Conservation (phyloP, 192 early-diverging fungal genomes). For the Globomyces pollinis-pini region DNA sequence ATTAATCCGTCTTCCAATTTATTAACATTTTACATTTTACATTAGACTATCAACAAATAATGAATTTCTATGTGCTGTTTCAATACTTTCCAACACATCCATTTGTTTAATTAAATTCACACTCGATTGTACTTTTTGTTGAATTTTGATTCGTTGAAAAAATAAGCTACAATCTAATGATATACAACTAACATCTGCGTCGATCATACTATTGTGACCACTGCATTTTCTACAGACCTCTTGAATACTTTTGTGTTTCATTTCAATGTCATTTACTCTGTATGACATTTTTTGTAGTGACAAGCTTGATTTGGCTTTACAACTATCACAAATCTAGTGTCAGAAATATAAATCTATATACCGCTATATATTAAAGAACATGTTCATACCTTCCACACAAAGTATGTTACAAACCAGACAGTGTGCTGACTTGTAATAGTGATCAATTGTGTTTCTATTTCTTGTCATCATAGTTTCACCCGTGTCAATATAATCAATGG, state of each 20-base stretch:
- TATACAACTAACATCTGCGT: slow-evolving; percentile 38
- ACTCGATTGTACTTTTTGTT: no score
- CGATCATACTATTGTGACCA: slow-evolving; percentile 23
- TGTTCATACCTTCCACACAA: slow-evolving; percentile 19
- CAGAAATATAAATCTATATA: no score
- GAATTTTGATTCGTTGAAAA: slow-evolving; percentile 29
- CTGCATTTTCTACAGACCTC: slow-evolving; percentile 46
- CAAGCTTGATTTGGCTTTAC: no score
- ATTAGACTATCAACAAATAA: no score
- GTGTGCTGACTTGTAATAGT: slow-evolving; percentile 58
- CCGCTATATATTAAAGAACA: slow-evolving; percentile 10
- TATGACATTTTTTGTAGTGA: no score
- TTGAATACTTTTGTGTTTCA: slow-evolving; percentile 27
- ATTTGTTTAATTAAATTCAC: no score
- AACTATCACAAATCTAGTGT: no score
- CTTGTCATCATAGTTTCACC: no score
- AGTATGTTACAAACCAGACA: slow-evolving; percentile 55
- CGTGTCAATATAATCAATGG: slow-evolving; percentile 27
- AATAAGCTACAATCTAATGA: slow-evolving; percentile 58
- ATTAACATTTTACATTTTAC: no score
- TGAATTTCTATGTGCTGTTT: no score
- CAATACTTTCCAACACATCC: no score
- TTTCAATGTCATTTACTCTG: slow-evolving; percentile 24
- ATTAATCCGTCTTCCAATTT: no score
- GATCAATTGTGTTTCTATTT: slow-evolving; percentile 50